Evolutionary conservation across 208 protist species (phyloP), one percentile per base, ranked within the genome.

Genomic region (Crithidia acanthocephali): DNA sequence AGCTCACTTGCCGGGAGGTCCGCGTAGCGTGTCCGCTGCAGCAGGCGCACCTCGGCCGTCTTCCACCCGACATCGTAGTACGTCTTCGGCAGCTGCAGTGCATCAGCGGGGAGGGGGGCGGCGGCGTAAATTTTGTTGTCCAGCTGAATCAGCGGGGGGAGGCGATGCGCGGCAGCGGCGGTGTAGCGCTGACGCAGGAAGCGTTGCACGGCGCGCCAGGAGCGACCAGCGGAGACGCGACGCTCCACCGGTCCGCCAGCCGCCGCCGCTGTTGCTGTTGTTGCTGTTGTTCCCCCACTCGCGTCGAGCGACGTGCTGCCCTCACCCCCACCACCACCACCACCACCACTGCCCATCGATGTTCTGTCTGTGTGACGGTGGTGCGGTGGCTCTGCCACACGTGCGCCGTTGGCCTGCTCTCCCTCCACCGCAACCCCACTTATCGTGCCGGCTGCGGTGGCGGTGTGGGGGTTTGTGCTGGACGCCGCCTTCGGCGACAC

Each of bases 61-160:
- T 72, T 69, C 92, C 92, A 96, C 55, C 87, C 89, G 13, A 94
- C 51, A 66, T 96, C 92, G 59, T 79, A 70, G 52, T 80, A 92
- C 51, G 76, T 75, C 13, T 37, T 48, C 7, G 88, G 89, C 20
- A 96, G 72, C 50, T 74, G 30, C 56, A 96, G 83, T 27, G 82
- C 82, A 1, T 69, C 74, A 5, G 73, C 76, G 2, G 87, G 82
- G 15, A 96, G 78, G n/a, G 83, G 89, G 20, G 58, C 75, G 0
- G 75, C 68, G 0, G 84, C 53, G 72, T 95, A 96, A 4, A 96
- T 48, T 30, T 72, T 80, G 33, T 85, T 68, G 0, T 79, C 74
- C 47, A 95, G 53, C 62, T 80, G 83, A 22, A 93, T 81, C 51
- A 93, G 57, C 13, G 88, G 88, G 16, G 87, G 87, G 25, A 90